A percentile compares a stretch with the other conserved stretches of the same genome.
Evolutionary conservation across 1,139 yeast genomes (phyloP).

Genomic region (Hyphopichia khmerensis): DNA sequence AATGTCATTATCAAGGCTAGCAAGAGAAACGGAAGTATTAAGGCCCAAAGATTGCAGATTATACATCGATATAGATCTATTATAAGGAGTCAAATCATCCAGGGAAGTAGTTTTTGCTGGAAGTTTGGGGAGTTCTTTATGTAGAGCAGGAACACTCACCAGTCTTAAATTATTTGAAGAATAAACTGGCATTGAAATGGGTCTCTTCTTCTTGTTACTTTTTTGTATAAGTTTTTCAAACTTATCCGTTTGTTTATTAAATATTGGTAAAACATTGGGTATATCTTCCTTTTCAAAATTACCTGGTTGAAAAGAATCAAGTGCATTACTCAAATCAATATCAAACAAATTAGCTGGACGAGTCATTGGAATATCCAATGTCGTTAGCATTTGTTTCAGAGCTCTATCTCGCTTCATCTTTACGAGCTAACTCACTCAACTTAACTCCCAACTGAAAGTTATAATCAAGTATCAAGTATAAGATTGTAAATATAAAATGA

Average conservation of each 20-base stretch:
- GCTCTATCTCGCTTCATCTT: background rate
- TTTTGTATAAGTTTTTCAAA: constrained; percentile 16
- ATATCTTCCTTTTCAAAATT: constrained; percentile 25
- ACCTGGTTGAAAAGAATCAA: constrained; percentile 29
- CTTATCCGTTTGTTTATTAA: constrained; percentile 21
- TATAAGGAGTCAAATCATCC: background rate
- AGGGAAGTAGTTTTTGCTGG: background rate
- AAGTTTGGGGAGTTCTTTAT: background rate
- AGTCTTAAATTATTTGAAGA: constrained; percentile 13
- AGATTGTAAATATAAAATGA: too few relatives aligned
- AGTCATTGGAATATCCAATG: constrained; percentile 22
- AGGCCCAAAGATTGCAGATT: background rate
- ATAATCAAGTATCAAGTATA: too few relatives aligned
- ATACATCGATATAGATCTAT: background rate
- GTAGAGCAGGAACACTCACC: constrained; percentile 22
- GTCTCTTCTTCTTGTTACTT: background rate
- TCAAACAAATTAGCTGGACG: constrained; percentile 21
- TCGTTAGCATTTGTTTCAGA: constrained; percentile 24
- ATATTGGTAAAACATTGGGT: constrained; percentile 30
- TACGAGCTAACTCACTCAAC: too few relatives aligned
- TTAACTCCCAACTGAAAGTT: too few relatives aligned
- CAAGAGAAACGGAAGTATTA: too few relatives aligned
- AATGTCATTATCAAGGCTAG: background rate
- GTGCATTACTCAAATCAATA: constrained; percentile 29
- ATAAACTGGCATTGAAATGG: background rate